Conservation (phyloP, 768 basidiomycete genomes). For the Termitomyces sp. region DNA sequence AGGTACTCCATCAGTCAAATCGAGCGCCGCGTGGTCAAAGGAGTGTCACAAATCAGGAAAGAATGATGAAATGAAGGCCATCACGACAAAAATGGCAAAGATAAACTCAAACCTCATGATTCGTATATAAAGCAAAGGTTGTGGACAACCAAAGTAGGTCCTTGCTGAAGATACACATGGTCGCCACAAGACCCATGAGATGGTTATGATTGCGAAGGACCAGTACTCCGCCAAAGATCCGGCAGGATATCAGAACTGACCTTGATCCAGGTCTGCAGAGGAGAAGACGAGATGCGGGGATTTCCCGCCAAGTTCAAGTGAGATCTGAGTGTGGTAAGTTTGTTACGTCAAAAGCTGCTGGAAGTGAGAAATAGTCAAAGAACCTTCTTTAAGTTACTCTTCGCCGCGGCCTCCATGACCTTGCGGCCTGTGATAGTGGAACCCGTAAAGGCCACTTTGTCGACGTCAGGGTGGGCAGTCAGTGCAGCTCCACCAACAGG, state of each 20-base stretch:
- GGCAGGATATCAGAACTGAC: conserved; percentile 27
- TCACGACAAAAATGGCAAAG: background rate
- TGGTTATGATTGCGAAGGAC: background rate
- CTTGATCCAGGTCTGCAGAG: conserved; percentile 87
- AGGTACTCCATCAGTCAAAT: background rate
- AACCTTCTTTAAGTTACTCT: conserved; percentile 92
- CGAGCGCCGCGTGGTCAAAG: background rate
- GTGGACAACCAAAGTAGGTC: background rate
- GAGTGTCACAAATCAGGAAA: background rate
- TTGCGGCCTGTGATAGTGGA: conserved; percentile 86
- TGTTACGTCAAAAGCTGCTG: conserved; percentile 7
- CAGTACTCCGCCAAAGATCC: background rate
- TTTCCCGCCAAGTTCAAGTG: conserved; percentile 93
- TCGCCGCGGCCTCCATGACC: conserved; percentile 89
- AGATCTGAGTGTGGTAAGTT: conserved; percentile 48
- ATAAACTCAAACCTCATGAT: background rate
- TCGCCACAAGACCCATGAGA: background rate
- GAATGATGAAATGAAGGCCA: background rate
- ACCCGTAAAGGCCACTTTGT: conserved; percentile 96
- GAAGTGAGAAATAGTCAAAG: background rate
- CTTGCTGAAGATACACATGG: background rate
- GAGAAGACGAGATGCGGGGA: conserved; percentile 88
- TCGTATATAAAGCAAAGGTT: background rate
- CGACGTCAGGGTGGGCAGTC: conserved; percentile 76
- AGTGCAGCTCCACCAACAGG: conserved; percentile 82